phyloP scores from a whole-genome alignment of 2,329 filamentous ascomycete genomes.

The Stachybotrys echinatus region DNA sequence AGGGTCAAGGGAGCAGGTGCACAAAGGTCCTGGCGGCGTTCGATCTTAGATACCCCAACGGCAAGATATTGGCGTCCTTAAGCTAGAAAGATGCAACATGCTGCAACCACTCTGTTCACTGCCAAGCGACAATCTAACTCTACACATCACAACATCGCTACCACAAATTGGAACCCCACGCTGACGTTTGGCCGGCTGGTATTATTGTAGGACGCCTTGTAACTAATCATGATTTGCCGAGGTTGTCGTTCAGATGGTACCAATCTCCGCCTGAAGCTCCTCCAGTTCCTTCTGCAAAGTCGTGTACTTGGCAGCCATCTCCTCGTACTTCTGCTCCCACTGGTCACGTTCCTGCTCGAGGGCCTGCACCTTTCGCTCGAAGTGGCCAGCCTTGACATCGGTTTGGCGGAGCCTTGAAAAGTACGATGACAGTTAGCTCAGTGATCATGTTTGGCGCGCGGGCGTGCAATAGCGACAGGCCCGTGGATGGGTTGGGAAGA shows the following conservation, averaged over 20 bases:
- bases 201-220: not conserved
- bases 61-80: conserved; percentile 18
- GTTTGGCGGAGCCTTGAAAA: conserved; percentile 83
- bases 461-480: no score
- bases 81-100: conserved; percentile 20
- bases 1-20: not conserved
- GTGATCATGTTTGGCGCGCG: no score
- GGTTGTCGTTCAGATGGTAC: conserved; percentile 69
- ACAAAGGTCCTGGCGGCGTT: conserved; percentile 9
- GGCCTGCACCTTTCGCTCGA: conserved; percentile 98
- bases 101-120: conserved; percentile 21
- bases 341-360: conserved; percentile 86
- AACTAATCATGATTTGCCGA: not conserved
- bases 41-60: conserved; percentile 25
- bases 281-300: conserved; percentile 84
- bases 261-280: conserved; percentile 85
- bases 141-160: conserved; percentile 15
- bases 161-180: conserved; percentile 7
- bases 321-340: conserved; percentile 98
- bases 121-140: conserved; percentile 17
- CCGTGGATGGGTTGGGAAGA: conserved; percentile 6
- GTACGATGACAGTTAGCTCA: conserved; percentile 4
- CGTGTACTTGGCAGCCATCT: conserved; percentile 87
- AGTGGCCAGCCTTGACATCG: conserved; percentile 98
- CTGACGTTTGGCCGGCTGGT: conserved; percentile 10